A percentile compares a stretch with the other conserved stretches of the same genome.
Evolutionary conservation across 768 basidiomycete genomes (phyloP).

Genomic region (Exidia glandulosa): DNA sequence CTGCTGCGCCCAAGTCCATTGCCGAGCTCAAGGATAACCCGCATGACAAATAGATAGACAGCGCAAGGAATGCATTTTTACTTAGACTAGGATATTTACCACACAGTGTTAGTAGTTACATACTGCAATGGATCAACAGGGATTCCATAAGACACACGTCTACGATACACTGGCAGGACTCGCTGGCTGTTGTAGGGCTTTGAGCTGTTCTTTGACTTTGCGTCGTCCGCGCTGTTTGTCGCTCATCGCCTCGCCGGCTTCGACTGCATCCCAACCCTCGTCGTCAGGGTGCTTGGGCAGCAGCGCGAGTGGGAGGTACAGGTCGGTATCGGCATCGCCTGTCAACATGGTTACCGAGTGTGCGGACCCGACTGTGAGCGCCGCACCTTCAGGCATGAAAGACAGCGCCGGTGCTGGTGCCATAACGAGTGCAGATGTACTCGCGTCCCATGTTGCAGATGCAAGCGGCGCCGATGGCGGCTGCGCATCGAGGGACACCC

Average conservation of each 20-base stretch:
- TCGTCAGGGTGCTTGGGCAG: constrained; percentile 49
- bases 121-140: too few relatives aligned
- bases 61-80: too few relatives aligned
- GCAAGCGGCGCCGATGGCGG: constrained; percentile 20
- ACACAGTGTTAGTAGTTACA: too few relatives aligned
- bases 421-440: constrained; percentile 19
- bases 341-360: neutral
- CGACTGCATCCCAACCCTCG: constrained; percentile 29
- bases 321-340: constrained; percentile 26
- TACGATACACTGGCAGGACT: too few relatives aligned
- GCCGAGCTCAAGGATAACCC: too few relatives aligned
- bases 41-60: too few relatives aligned
- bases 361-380: neutral
- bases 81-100: too few relatives aligned
- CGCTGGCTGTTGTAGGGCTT: too few relatives aligned
- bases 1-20: too few relatives aligned
- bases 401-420: constrained; percentile 35
- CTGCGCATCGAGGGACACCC: constrained; percentile 40
- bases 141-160: too few relatives aligned
- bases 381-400: constrained; percentile 36
- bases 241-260: constrained; percentile 5
- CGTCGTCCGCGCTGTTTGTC: neutral
- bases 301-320: constrained; percentile 45
- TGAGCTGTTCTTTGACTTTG: neutral
- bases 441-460: constrained; percentile 10